A percentile compares a stretch with the other conserved stretches of the same genome.
These are phyloP conservation scores for Arabidopsis hybrid DNA, from an alignment of 441 rosid species.

Conservation along the genomic window DNA sequence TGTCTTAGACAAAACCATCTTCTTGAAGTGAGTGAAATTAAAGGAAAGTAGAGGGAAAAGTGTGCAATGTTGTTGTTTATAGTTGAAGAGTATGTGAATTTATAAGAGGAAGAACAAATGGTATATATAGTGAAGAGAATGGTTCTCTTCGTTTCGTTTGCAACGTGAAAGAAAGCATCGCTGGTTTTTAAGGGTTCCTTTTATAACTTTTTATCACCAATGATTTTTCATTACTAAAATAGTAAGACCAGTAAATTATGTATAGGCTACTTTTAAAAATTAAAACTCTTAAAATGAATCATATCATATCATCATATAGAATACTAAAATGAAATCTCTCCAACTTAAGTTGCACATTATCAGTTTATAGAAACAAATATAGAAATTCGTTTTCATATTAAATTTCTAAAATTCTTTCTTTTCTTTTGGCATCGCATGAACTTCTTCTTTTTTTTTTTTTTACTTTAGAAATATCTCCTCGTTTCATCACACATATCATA, in stretches of 20 bases:
- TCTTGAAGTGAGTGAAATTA: constrained; percentile 15
- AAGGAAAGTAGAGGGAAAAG: neutral
- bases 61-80: constrained; percentile 12
- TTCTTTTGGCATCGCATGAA: too few relatives aligned
- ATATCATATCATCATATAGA: too few relatives aligned
- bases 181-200: constrained; percentile 30
- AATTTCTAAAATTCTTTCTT: too few relatives aligned
- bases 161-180: constrained; percentile 43
- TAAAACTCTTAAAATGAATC: too few relatives aligned
- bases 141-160: constrained; percentile 17
- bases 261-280: neutral
- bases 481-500: too few relatives aligned
- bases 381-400: too few relatives aligned
- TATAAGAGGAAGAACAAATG: constrained; percentile 28
- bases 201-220: neutral
- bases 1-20: constrained; percentile 73
- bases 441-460: too few relatives aligned
- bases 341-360: too few relatives aligned
- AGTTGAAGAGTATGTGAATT: constrained; percentile 18
- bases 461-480: too few relatives aligned
- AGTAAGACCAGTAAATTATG: neutral
- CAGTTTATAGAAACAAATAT: too few relatives aligned
- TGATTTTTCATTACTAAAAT: constrained; percentile 32
- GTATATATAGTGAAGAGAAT: constrained; percentile 35
- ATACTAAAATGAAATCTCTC: too few relatives aligned